These are phyloP conservation scores for Porpolomopsis calyptriformis DNA, from an alignment of 768 basidiomycete genomes.

Conservation along the genomic window DNA sequence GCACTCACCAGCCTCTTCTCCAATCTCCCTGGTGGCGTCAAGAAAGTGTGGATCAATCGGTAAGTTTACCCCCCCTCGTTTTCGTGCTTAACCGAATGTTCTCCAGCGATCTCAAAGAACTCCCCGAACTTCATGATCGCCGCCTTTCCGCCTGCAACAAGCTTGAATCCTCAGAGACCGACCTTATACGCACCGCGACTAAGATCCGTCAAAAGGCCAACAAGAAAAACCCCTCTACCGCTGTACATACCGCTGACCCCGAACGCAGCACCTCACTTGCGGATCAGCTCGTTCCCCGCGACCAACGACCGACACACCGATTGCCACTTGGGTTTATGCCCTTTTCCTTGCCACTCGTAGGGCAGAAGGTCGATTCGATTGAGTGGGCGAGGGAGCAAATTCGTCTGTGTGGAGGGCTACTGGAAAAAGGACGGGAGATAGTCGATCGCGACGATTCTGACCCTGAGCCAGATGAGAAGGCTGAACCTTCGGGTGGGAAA, in stretches of 20 bases:
- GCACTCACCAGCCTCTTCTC: slow-evolving; percentile 61
- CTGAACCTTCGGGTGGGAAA: slow-evolving; percentile 8
- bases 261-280: slow-evolving; percentile 14
- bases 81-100: no score
- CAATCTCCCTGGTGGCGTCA: slow-evolving; percentile 84
- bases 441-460: slow-evolving; percentile 17
- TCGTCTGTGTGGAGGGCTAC: slow-evolving; percentile 34
- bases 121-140: slow-evolving; percentile 75
- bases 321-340: slow-evolving; percentile 31
- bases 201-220: slow-evolving; percentile 53
- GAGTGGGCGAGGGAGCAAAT: slow-evolving; percentile 83
- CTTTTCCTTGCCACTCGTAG: slow-evolving; percentile 42
- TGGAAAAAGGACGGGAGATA: slow-evolving; percentile 39
- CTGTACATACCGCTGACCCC: slow-evolving; percentile 1
- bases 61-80: slow-evolving; percentile 19
- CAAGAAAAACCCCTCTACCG: slow-evolving; percentile 28
- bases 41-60: slow-evolving; percentile 88
- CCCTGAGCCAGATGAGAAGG: slow-evolving; percentile 7
- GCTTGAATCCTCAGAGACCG: slow-evolving; percentile 80
- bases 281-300: slow-evolving; percentile 42
- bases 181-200: slow-evolving; percentile 61
- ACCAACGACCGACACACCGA: slow-evolving; percentile 71
- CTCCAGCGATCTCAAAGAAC: slow-evolving; percentile 57
- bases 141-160: slow-evolving; percentile 63
- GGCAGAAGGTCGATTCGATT: slow-evolving; percentile 88